phyloP scores from a whole-genome alignment of 192 early-diverging fungal genomes.

The Rhizoclosmatium globosum region DNA sequence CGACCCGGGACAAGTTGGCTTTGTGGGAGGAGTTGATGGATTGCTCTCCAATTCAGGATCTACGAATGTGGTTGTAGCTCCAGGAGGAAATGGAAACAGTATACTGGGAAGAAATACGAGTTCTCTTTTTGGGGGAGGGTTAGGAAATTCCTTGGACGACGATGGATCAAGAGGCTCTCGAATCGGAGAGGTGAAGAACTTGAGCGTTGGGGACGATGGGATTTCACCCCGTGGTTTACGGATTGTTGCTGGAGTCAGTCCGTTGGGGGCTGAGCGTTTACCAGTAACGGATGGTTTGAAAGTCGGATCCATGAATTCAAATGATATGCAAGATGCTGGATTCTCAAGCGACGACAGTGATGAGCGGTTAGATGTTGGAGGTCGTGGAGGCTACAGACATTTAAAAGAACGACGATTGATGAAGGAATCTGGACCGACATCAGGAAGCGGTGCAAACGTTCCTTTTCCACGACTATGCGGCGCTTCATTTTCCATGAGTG shows the following conservation, averaged over 20 bases:
- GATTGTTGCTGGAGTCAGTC: neutral
- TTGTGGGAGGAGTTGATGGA: conserved; percentile 15
- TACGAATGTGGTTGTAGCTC: neutral
- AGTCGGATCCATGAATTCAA: neutral
- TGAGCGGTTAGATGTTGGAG: neutral
- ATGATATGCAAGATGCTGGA: neutral
- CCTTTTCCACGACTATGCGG: conserved; percentile 76
- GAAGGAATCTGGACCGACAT: neutral
- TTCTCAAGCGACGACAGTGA: conserved; percentile 16
- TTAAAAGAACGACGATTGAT: neutral
- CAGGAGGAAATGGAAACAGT: neutral
- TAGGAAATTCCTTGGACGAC: neutral
- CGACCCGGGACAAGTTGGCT: neutral
- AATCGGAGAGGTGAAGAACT: neutral
- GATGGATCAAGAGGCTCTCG: neutral
- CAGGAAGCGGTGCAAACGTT: conserved; percentile 39
- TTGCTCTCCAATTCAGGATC: neutral
- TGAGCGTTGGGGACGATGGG: conserved; percentile 30
- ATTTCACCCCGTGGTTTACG: conserved; percentile 30
- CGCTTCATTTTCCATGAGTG: conserved; percentile 43
- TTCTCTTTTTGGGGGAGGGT: neutral
- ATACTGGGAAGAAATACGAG: neutral
- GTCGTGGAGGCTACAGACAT: neutral
- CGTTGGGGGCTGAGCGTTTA: neutral
- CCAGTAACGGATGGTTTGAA: neutral